A percentile compares a stretch with the other conserved stretches of the same genome.
phyloP scores from a whole-genome alignment of 2,329 filamentous ascomycete genomes.

The Fusarium sp. region DNA sequence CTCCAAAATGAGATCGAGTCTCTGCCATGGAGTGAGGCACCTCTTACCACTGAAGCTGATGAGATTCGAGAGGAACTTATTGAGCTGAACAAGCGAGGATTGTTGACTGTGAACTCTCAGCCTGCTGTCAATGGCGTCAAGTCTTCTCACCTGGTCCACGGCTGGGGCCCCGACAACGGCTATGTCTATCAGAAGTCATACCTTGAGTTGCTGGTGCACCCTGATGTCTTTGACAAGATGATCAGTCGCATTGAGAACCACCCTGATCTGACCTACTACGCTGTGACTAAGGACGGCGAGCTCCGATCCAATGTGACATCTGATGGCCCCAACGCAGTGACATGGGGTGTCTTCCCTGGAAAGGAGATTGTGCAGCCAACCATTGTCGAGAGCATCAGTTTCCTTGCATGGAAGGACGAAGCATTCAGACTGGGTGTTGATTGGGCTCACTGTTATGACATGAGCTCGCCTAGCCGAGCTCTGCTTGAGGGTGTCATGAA shows the following conservation, averaged over 20 bases:
- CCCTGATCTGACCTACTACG: conserved; percentile 91
- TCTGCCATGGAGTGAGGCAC: conserved; percentile 92
- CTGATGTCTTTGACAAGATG: conserved; percentile 80
- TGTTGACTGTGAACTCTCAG: conserved; percentile 97
- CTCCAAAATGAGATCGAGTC: conserved; percentile 82
- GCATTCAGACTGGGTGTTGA: conserved; percentile 92
- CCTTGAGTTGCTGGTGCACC: conserved; percentile 88
- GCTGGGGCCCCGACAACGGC: conserved; percentile 94
- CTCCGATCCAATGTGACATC: conserved; percentile 85
- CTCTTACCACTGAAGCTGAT: conserved; percentile 85
- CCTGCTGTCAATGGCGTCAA: conserved; percentile 92
- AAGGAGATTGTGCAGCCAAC: conserved; percentile 99
- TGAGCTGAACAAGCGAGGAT: conserved; percentile 83
- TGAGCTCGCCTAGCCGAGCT: conserved; percentile 78
- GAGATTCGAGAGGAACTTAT: conserved; percentile 81
- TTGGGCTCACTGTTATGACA: conserved; percentile 91
- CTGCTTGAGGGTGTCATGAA: conserved; percentile 87
- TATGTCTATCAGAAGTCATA: conserved; percentile 99
- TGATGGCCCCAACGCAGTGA: conserved; percentile 96
- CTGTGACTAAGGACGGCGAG: conserved; percentile 84
- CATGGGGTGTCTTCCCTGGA: conserved; percentile 98
- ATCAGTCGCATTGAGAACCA: conserved; percentile 80
- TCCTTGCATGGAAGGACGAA: conserved; percentile 98
- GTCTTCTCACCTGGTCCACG: conserved; percentile 86
- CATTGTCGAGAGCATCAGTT: conserved; percentile 98